Evolutionary conservation across 192 early-diverging fungal species (phyloP), one percentile per base, ranked within the genome.

Genomic region (Dissophora globulifera): DNA sequence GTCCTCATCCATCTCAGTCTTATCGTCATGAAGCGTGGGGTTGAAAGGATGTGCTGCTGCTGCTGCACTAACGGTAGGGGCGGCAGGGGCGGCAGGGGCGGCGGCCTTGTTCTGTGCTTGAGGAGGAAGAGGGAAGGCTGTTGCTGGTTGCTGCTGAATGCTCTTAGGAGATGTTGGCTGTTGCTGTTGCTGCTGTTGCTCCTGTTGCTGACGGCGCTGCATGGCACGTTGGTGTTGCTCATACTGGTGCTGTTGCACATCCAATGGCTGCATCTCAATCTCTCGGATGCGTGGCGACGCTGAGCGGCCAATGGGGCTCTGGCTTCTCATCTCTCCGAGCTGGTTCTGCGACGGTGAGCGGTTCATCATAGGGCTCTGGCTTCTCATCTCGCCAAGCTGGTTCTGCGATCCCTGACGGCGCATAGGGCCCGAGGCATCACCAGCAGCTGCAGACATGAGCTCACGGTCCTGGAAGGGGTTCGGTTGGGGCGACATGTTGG

Each of bases 211-310:
- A 20, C 67, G 63, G 23, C 64, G 72, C 42, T 76, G 72, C 26
- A 67, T 45, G 0, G 38, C 52, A 27, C 64, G 62, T 25, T 67
- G 62, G 46, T 67, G 64, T 20, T 76, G 72, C 30, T 76, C 72
- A 50, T 67, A 76, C 41, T 76, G 72, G 26, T 76, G 72, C 52
- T 76, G 72, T 40, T 76, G 72, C 25, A 76, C 50, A 47, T 76
- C 72, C 46, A 76, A 50, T 11, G 72, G 72, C 52, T 76, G 72
- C 72, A 76, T 76, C 56, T 76, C 72, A 61, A 76, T 76, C 15
- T 66, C 72, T 43, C 64, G 58, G 2, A 57, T 35, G 12, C 50
- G 47, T 17, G 70, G 62, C 2, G 50, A 51, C 2, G 45, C 42
- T 20, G 53, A 30, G 16, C 46, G 31, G 13, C 8, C 17, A 3